Evolutionary conservation across 2,329 filamentous ascomycete genomes (phyloP), one percentile per base, ranked within the genome.

Genomic region (Pseudogymnoascus sp.): DNA sequence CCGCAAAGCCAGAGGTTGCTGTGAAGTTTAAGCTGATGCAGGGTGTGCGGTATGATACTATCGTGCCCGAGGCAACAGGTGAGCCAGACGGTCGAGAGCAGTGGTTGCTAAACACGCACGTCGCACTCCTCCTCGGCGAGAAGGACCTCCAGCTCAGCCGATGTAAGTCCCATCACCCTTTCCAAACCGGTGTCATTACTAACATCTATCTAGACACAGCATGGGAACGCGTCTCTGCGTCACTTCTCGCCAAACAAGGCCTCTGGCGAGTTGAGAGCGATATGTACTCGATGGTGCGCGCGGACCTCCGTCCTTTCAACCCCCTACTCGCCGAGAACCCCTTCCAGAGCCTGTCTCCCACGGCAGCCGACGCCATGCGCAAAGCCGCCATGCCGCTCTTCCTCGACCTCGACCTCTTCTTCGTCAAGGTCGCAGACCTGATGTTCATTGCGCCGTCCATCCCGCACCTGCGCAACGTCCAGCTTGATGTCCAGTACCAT

Each of bases 401-500:
- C 71, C 73, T 79, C 65, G 78, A 79, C 17, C 81, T 83, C 70
- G 82, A 88, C 67, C 79, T 88, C 79, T 88, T 88, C 71, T 88
- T 88, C 69, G 82, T 88, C 66, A 88, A 86, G 78, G 84, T 87
- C 62, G 85, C 84, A 31, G 86, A 88, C 67, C 78, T 88, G 64
- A 80, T 88, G 76, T 82, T 77, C 66, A 79, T 82, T 44, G 75
- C 87, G 10, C 80, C 84, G 4, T 82, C 76, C 62, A 78, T 84
- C 63, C 79, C 83, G 31, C 85, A 88, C 69, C 78, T 88, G 19
- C 80, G 78, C 61, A 77, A 80, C 64, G 68, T 87, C 61, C 79
- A 78, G 67, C 76, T 88, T 60, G 77, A 79, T 7, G 79, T 88
- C 59, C 79, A 81, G 60, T 88, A 88, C 68, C 78, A 81, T 60